These are phyloP conservation scores for Nidula niveotomentosa DNA, from an alignment of 1,284 basidiomycete species.

Conservation along the genomic window DNA sequence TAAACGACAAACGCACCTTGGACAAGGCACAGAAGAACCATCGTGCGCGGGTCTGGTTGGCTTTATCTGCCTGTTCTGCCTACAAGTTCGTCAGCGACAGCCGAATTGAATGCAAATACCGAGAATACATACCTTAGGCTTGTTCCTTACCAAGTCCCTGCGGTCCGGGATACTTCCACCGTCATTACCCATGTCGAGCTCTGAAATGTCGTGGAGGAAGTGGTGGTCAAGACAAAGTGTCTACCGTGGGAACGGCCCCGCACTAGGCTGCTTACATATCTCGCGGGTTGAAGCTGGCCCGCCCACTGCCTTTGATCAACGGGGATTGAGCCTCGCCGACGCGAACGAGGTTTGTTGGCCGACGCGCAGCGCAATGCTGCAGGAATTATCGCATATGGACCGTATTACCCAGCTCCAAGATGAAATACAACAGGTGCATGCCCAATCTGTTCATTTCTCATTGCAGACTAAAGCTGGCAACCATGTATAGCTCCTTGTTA, in stretches of 20 bases:
- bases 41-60: slow-evolving; percentile 80
- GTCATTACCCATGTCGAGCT: slow-evolving; percentile 75
- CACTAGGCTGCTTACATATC: neutral
- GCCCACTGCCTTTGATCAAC: too few species aligned
- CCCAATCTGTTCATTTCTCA: too few species aligned
- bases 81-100: slow-evolving; percentile 20
- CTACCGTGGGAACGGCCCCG: neutral
- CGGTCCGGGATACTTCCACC: slow-evolving; percentile 86
- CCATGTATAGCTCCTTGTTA: slow-evolving; percentile 62
- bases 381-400: slow-evolving; percentile 87
- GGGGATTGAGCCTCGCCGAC: too few species aligned
- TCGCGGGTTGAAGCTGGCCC: neutral
- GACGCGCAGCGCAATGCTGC: slow-evolving; percentile 69
- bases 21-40: slow-evolving; percentile 94
- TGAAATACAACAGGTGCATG: slow-evolving; percentile 74
- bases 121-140: slow-evolving; percentile 52
- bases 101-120: neutral
- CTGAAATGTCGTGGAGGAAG: slow-evolving; percentile 2
- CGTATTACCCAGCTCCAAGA: slow-evolving; percentile 87
- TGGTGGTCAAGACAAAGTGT: slow-evolving; percentile 5
- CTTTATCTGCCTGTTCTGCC: slow-evolving; percentile 84
- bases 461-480: neutral
- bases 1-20: slow-evolving; percentile 56
- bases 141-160: slow-evolving; percentile 74
- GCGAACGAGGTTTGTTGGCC: too few species aligned